Evolutionary conservation across 1,139 yeast genomes (phyloP).

Genomic region (Entelexis paramagnoliae): DNA sequence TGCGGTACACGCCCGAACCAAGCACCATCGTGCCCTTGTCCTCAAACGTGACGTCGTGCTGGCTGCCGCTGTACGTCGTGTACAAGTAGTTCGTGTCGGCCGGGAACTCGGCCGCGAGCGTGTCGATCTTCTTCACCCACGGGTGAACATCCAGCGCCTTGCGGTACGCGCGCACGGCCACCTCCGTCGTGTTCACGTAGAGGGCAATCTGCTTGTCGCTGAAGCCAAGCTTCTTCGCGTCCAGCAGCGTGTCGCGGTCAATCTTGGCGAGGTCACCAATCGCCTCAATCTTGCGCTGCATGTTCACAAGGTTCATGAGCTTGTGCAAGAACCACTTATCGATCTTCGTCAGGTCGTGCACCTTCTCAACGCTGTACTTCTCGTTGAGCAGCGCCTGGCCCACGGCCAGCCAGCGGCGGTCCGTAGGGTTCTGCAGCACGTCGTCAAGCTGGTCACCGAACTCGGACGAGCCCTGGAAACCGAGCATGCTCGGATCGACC

Average conservation of each 20-base stretch:
- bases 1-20: slow-evolving; percentile 97
- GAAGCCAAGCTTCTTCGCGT: slow-evolving; percentile 90
- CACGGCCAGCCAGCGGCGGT: slow-evolving; percentile 95
- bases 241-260: slow-evolving; percentile 35
- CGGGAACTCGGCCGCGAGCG: slow-evolving; percentile 98
- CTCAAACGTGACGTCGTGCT: slow-evolving; percentile 71
- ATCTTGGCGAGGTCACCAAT: slow-evolving; percentile 42
- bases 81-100: slow-evolving; percentile 92
- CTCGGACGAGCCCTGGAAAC: slow-evolving; percentile 61
- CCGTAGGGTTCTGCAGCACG: slow-evolving; percentile 81
- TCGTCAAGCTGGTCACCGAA: slow-evolving; percentile 64
- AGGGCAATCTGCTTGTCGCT: slow-evolving; percentile 86
- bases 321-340: slow-evolving; percentile 95
- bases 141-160: slow-evolving; percentile 56
- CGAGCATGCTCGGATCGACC: slow-evolving; percentile 82
- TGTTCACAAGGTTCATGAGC: slow-evolving; percentile 77
- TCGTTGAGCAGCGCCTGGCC: slow-evolving; percentile 91
- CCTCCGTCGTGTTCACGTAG: slow-evolving; percentile 58
- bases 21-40: slow-evolving; percentile 90
- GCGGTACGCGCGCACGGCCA: slow-evolving; percentile 56
- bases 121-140: slow-evolving; percentile 92
- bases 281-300: slow-evolving; percentile 69
- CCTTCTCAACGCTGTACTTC: slow-evolving; percentile 73
- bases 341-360: slow-evolving; percentile 81
- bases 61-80: slow-evolving; percentile 88